A percentile compares a stretch with the other conserved stretches of the same genome.
Evolutionary conservation across 768 basidiomycete species (phyloP).

Genomic region (Russula dissimulans): DNA sequence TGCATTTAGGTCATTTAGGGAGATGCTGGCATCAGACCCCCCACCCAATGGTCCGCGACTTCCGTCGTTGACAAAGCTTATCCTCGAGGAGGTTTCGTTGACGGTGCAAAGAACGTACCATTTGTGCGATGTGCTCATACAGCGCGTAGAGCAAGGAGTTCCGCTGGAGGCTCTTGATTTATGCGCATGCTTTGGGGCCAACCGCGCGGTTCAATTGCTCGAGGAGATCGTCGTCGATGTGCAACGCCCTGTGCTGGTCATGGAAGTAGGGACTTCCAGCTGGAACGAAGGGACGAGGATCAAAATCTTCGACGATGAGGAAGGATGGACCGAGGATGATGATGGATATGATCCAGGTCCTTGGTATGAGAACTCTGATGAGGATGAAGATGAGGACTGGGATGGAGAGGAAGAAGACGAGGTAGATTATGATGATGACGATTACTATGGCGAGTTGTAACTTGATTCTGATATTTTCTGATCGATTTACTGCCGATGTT

Average conservation of each 20-base stretch:
- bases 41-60: not conserved
- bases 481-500: too few species aligned
- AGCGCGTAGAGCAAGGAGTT: not conserved
- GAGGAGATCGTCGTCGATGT: not conserved
- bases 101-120: not conserved
- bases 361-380: not conserved
- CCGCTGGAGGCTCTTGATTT: slow-evolving; percentile 1
- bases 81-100: not conserved
- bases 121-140: not conserved
- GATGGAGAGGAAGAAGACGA: not conserved
- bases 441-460: too few species aligned
- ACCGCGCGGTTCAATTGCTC: not conserved
- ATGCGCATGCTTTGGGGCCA: not conserved
- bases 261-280: not conserved
- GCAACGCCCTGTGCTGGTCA: not conserved
- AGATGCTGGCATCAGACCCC: not conserved
- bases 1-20: not conserved
- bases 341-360: too few species aligned
- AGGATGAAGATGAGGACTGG: not conserved
- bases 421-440: too few species aligned
- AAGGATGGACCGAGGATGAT: too few species aligned
- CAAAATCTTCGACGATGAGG: too few species aligned
- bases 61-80: not conserved
- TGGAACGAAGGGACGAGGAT: too few species aligned
- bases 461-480: too few species aligned